Evolutionary conservation across 2,329 filamentous ascomycete species (phyloP).

Genomic region (Diaporthe australafricana): DNA sequence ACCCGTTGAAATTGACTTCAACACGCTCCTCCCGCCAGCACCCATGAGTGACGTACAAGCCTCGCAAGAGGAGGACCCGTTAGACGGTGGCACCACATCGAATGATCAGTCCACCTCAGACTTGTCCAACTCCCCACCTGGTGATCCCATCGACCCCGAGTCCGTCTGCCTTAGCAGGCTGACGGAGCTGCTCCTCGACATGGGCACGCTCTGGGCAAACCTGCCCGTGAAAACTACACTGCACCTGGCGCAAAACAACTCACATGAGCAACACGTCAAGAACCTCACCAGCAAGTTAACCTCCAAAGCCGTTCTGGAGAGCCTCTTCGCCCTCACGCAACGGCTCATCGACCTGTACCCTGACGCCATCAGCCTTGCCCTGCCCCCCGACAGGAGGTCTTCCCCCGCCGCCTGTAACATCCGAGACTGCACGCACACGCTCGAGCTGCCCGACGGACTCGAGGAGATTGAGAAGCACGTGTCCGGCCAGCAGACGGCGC

Average conservation of each 20-base stretch:
- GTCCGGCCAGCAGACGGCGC: conserved; percentile 12
- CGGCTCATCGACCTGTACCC: conserved; percentile 51
- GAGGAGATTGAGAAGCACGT: conserved; percentile 34
- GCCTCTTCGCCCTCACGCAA: conserved; percentile 49
- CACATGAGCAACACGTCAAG: conserved; percentile 41
- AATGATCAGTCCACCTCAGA: background rate
- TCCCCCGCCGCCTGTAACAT: conserved; percentile 45
- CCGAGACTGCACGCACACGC: conserved; percentile 49
- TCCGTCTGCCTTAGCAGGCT: conserved; percentile 40
- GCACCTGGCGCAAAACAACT: conserved; percentile 43
- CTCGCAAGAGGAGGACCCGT: background rate
- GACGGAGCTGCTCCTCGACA: conserved; percentile 41
- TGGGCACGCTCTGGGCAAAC: conserved; percentile 43
- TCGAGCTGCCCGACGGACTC: conserved; percentile 38
- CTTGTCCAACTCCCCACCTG: conserved; percentile 17
- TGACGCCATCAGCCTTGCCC: conserved; percentile 41
- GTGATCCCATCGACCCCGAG: conserved; percentile 2
- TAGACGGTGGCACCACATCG: background rate
- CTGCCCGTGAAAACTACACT: conserved; percentile 39
- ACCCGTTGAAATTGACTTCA: conserved; percentile 22
- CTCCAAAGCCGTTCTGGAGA: conserved; percentile 47
- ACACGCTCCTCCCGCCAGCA: conserved; percentile 13
- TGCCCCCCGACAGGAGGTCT: conserved; percentile 31
- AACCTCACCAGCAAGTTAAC: conserved; percentile 42
- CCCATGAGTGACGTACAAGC: too few relatives aligned